Evolutionary conservation across 2,329 filamentous ascomycete species (phyloP), one percentile per base, ranked within the genome.

Genomic region (Xylariales sp.): DNA sequence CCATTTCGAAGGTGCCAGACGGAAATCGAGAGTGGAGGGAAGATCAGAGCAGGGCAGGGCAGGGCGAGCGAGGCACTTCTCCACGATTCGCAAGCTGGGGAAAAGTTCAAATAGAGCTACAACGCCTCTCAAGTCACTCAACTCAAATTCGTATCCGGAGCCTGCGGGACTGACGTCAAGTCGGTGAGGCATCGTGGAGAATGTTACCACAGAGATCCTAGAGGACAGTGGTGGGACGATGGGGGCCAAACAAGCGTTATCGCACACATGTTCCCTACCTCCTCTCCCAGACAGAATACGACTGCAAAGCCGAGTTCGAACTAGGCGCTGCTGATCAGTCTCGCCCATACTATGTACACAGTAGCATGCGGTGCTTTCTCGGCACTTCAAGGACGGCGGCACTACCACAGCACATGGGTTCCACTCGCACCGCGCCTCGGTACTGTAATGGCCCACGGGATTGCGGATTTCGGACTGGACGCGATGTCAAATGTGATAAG

Each of bases 101-200:
- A n/a, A n/a, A n/a, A n/a, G n/a, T n/a, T n/a, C n/a, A n/a, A n/a
- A n/a, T n/a, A n/a, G n/a, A n/a, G n/a, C n/a, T n/a, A n/a, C n/a
- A n/a, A n/a, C n/a, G n/a, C n/a, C n/a, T n/a, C n/a, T n/a, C 35
- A 19, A 11, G 15, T 27, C 21, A n/a, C 12, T 14, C 31, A 15
- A 33, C 31, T 33, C 15, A 24, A 19, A 38, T 27, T 21, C 35
- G 35, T 27, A 15, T 38, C 28, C 35, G 35, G 35, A 38, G 35
- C 22, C 21, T 27, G 25, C 36, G 25, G 36, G 25, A 27, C 36
- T 39, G 36, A 39, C 31, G 36, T 39, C 36, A 39, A 28, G 27
- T 38, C 35, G 35, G 36, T 31, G 25, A 39, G 27, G 12, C 36
- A 39, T 39, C 36, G 36, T 31, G 36, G 36, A 39, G n/a, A 31